Base-by-base conservation (phyloP, 1,139 yeast genomes). In the Arxiozyma telluris region DNA sequence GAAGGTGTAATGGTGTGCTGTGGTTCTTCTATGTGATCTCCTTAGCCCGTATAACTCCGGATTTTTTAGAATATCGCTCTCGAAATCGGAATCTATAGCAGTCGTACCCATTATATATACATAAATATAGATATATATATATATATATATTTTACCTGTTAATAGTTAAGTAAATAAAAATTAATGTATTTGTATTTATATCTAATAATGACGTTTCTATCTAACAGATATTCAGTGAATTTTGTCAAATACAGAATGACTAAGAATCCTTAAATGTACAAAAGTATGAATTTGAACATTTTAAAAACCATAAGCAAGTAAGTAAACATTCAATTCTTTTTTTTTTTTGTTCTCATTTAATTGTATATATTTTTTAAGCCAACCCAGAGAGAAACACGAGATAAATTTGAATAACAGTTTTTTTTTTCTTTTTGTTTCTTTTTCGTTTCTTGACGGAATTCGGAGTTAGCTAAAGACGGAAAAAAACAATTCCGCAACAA, bases 1-100 rank as follows among this genome's bases (percentile, higher is more conserved):
- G 39, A 65, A 69, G 9, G 61, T 66, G 48, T 65, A 79, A 47
- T 76, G 71, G 25, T 78, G 82, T 2, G 71, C 69, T 4, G 77
- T 75, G 20, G 70, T 70, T 22, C 88, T 84, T 62, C 98, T 79
- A 47, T 86, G 84, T 41, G 96, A 87, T 63, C 98, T 79, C 68
- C 98, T 81, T 57, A 93, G 77, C 3, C 98, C 98, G 64, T 91
- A 93, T 39, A 93, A 78, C 70, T 89, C 96, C 2, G 98, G 98
- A 69, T 89, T 82, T 53, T 75, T 71, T 45, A 72, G 60, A 23
- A 72, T 67, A 51, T 73, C 76, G 15, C 64, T 46, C 23, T 46
- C 49, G 20, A 46, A 46, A 34, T 46, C 49, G 22, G 49, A 46
- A 46, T 46, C 49, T 34, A 38, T 34, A 15, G 49, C 42, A 22